Evolutionary conservation across 306 rosid genomes (phyloP).

Genomic region (Glycine soja): DNA sequence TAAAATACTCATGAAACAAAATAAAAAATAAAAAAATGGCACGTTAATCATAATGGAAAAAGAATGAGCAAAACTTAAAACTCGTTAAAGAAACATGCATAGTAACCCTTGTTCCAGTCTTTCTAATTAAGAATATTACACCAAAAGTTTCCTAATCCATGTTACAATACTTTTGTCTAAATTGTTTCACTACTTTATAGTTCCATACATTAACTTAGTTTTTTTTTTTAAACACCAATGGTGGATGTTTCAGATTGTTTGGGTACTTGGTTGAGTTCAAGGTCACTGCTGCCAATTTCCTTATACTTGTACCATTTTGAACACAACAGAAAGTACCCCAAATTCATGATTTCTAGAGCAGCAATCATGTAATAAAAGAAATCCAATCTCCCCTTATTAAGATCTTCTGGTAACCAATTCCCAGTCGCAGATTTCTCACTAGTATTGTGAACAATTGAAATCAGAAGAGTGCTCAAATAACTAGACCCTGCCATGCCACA

Average conservation of each 20-base stretch:
- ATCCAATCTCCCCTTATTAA: conserved; percentile 84
- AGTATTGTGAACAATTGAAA: conserved; percentile 59
- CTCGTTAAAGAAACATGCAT: background rate
- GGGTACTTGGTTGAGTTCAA: conserved; percentile 42
- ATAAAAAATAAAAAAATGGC: no score
- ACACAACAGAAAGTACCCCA: conserved; percentile 66
- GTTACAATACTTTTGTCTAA: conserved; percentile 1
- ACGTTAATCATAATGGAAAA: no score
- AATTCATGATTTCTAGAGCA: conserved; percentile 58
- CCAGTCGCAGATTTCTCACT: conserved; percentile 54
- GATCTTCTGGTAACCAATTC: conserved; percentile 91
- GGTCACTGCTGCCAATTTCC: conserved; percentile 38
- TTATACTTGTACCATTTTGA: conserved; percentile 77
- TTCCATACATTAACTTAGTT: conserved; percentile 7
- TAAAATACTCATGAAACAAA: no score
- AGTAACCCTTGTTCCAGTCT: background rate
- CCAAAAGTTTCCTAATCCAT: background rate
- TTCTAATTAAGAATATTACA: conserved; percentile 16
- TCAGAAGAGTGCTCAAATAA: conserved; percentile 68
- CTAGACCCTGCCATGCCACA: conserved; percentile 75
- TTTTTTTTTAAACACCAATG: conserved; percentile 42
- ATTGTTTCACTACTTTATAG: background rate
- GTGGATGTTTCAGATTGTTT: conserved; percentile 42
- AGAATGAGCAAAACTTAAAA: background rate
- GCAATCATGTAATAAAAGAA: conserved; percentile 69